phyloP scores from a whole-genome alignment of 169 alveolate species.

The Plasmodium coatneyi region DNA sequence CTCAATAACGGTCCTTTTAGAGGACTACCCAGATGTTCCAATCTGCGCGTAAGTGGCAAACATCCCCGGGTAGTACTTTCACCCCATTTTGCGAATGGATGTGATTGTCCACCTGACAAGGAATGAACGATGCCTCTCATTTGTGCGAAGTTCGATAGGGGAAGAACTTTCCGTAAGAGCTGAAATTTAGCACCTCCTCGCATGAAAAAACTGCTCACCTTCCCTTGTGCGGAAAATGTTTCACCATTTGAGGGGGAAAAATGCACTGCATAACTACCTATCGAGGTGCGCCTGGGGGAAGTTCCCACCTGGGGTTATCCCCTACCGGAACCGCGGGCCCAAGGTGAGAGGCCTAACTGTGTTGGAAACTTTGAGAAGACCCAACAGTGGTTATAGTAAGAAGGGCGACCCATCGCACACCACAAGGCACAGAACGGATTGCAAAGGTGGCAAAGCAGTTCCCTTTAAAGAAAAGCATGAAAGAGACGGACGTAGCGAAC shows the following conservation, averaged over 20 bases:
- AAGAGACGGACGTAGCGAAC: not conserved
- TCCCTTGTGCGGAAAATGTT: constrained; percentile 13
- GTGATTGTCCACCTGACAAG: not conserved
- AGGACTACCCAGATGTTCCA: not conserved
- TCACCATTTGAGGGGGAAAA: constrained; percentile 12
- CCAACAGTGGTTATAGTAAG: not conserved
- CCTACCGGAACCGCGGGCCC: not conserved
- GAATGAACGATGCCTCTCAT: not conserved
- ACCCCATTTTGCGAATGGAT: not conserved
- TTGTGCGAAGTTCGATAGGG: not conserved
- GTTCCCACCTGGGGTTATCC: not conserved
- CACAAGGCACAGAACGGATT: not conserved
- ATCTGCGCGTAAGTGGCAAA: not conserved
- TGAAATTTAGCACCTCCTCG: not conserved
- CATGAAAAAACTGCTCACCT: not conserved
- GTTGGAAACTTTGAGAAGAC: not conserved
- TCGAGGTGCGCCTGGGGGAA: not conserved
- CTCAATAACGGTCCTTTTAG: not conserved
- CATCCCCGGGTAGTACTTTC: not conserved
- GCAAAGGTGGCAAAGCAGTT: not conserved
- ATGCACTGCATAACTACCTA: not conserved
- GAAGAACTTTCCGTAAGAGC: not conserved
- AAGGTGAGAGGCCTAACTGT: not conserved
- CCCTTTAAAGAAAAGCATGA: not conserved
- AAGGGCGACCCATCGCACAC: not conserved